Evolutionary conservation across 768 basidiomycete genomes (phyloP).

Genomic region (Suillus bovinus): DNA sequence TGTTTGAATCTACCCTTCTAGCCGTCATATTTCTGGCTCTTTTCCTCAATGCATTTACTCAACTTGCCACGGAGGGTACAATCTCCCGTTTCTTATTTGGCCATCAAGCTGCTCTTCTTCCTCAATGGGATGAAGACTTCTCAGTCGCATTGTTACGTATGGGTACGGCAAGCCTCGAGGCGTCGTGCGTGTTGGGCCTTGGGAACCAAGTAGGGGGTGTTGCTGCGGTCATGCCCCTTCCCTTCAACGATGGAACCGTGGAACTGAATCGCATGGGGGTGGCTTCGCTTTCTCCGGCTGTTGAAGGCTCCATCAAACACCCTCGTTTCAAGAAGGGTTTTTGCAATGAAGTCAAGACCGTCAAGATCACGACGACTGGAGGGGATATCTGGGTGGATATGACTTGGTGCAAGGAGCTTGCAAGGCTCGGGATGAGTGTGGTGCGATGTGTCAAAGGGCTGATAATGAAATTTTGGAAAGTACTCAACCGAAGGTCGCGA

Average conservation of each 20-base stretch:
- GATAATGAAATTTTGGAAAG: slow-evolving; percentile 18
- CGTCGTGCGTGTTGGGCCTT: slow-evolving; percentile 68
- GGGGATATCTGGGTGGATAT: slow-evolving; percentile 42
- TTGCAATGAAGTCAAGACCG: slow-evolving; percentile 49
- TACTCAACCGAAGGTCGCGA: slow-evolving; percentile 19
- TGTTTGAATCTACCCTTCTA: slow-evolving; percentile 67
- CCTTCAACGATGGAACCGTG: slow-evolving; percentile 31
- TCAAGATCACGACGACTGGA: slow-evolving; percentile 36
- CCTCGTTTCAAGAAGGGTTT: slow-evolving; percentile 38
- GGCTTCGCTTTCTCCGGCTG: slow-evolving; percentile 33
- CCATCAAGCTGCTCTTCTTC: slow-evolving; percentile 39
- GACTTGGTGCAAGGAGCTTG: slow-evolving; percentile 42
- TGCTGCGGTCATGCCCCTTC: slow-evolving; percentile 21
- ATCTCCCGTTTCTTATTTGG: slow-evolving; percentile 64
- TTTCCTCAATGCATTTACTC: slow-evolving; percentile 61
- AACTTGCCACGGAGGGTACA: slow-evolving; percentile 61
- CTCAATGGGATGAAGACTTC: slow-evolving; percentile 73
- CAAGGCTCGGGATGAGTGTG: slow-evolving; percentile 32
- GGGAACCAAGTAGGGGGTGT: slow-evolving; percentile 73
- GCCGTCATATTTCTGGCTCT: slow-evolving; percentile 58
- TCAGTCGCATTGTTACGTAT: slow-evolving; percentile 68
- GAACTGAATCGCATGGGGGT: slow-evolving; percentile 45
- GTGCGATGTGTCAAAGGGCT: slow-evolving; percentile 28
- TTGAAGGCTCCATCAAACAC: slow-evolving; percentile 26
- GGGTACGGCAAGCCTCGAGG: slow-evolving; percentile 75